Base-by-base conservation (phyloP, 108 stramenopile species). In the Cyclotella cryptica region DNA sequence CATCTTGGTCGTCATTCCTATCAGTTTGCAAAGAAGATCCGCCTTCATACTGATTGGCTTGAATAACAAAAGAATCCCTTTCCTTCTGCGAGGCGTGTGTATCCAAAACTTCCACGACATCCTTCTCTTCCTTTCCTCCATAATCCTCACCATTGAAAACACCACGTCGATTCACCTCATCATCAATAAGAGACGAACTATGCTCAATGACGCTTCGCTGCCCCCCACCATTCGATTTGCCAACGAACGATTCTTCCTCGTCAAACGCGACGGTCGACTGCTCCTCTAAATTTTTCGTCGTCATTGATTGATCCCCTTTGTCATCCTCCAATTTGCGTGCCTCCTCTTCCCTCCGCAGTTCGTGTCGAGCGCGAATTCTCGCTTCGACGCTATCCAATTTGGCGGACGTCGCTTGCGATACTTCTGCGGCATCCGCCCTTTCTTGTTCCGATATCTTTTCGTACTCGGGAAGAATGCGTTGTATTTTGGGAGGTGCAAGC, bases 321-420 rank as follows among this genome's bases (percentile, higher is more conserved):
- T 66, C 21, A 6, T 66, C 12, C 45, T 29, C 51, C 45, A n/a
- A 63, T 14, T 61, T 67, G 7, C 41, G 22, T 28, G 49, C 66
- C 27, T 70, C 80, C 52, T 26, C 44, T 42, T 66, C 71, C 42
- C 72, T 71, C 52, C 63, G 64, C 45, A 77, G 35, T 27, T 63
- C 52, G n/a, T 65, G 59, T 15, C 72, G 71, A n/a, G 77, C 83
- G 0, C 28, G 62, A 55, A 84, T 84, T 43, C 83, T 68, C 44
- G 59, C 83, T 61, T 84, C 83, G 35, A 84, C 83, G 49, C 71
- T 59, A 42, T 84, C 68, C 41, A 84, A 52, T 47, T 61, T 80
- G 14, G 58, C 22, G 21, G 82, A 22, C 12, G 69, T 43, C 19
- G 42, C 49, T 43, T 42, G 61, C 28, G 71, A 67, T 17, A 54